Percentiles rank a stretch among this genome's conserved stretches.
phyloP scores from a whole-genome alignment of 2,329 filamentous ascomycete species.

The Sphaceloma murrayae region DNA sequence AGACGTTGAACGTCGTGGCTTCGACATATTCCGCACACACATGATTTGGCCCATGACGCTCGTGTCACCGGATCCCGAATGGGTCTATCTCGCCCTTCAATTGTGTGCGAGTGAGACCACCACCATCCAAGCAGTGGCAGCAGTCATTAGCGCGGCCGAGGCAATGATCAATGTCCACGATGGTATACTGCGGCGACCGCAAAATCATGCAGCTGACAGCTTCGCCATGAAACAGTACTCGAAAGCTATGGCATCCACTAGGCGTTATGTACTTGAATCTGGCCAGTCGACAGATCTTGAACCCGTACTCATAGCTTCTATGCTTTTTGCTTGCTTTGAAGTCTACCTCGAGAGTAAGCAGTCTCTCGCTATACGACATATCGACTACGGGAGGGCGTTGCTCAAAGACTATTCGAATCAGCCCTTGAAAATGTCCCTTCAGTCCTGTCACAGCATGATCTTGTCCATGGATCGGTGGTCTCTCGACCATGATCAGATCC shows the following conservation, averaged over 20 bases:
- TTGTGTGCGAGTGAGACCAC: not conserved
- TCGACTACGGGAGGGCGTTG: not conserved
- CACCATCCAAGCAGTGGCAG: slow-evolving; percentile 5
- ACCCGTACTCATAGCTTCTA: slow-evolving; percentile 7
- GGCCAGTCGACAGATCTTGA: slow-evolving; percentile 1
- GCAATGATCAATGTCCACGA: slow-evolving; percentile 13
- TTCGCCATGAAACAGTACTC: slow-evolving; percentile 7
- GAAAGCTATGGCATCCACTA: slow-evolving; percentile 2
- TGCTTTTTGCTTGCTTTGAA: slow-evolving; percentile 6
- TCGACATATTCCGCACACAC: slow-evolving; percentile 8
- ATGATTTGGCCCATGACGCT: slow-evolving; percentile 12
- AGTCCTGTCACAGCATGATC: slow-evolving; percentile 10
- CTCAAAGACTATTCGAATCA: not conserved
- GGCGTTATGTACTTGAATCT: slow-evolving; percentile 1
- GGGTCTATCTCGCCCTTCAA: slow-evolving; percentile 8
- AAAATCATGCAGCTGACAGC: not conserved
- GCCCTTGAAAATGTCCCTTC: slow-evolving; percentile 3
- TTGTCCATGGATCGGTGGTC: slow-evolving; percentile 12
- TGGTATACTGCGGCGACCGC: not conserved
- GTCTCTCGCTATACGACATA: slow-evolving; percentile 2
- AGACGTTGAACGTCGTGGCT: slow-evolving; percentile 2
- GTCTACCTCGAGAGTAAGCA: slow-evolving; percentile 4
- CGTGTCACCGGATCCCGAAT: slow-evolving; percentile 11
- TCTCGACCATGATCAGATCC: slow-evolving; percentile 7
- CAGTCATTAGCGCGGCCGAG: slow-evolving; percentile 1